Percentiles rank a stretch among this genome's conserved stretches.
Conservation (phyloP, 2,329 filamentous ascomycete genomes). For the Setomelanomma holmii region DNA sequence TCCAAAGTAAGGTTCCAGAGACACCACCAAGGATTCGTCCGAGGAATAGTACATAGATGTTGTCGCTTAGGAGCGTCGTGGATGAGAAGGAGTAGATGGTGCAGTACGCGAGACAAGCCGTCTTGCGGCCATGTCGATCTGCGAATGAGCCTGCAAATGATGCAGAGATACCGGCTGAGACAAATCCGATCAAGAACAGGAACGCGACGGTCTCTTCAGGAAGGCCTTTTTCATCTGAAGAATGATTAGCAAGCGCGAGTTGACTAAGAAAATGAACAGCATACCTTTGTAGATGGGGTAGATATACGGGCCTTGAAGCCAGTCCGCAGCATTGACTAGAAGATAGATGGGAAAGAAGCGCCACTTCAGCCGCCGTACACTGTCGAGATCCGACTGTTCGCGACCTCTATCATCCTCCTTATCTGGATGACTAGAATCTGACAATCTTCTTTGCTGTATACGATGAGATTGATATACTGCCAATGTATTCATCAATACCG, state of each 20-base stretch:
- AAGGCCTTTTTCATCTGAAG: constrained; percentile 54
- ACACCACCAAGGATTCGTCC: constrained; percentile 64
- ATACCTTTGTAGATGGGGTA: constrained; percentile 60
- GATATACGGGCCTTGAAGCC: constrained; percentile 59
- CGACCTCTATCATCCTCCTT: constrained; percentile 35
- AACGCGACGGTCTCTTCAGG: constrained; percentile 54
- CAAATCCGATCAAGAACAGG: constrained; percentile 52
- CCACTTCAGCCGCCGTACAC: constrained; percentile 48
- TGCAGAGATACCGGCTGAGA: constrained; percentile 58
- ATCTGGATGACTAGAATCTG: constrained; percentile 15
- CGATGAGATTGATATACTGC: constrained; percentile 37
- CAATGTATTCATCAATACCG: constrained; percentile 35
- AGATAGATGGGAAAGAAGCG: constrained; percentile 55
- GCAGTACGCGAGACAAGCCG: constrained; percentile 64
- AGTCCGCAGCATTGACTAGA: constrained; percentile 55
- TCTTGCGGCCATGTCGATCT: constrained; percentile 60
- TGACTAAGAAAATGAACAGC: background rate
- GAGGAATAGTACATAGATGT: constrained; percentile 56
- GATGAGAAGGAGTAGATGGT: constrained; percentile 61
- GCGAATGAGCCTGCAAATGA: constrained; percentile 58
- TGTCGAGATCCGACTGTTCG: constrained; percentile 32
- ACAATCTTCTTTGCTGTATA: constrained; percentile 15
- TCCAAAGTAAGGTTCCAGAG: constrained; percentile 64
- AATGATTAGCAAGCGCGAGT: constrained; percentile 6
- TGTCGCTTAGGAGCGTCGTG: constrained; percentile 58